Evolutionary conservation across 192 early-diverging fungal genomes (phyloP).

Genomic region (Rhizoclosmatium sp.): DNA sequence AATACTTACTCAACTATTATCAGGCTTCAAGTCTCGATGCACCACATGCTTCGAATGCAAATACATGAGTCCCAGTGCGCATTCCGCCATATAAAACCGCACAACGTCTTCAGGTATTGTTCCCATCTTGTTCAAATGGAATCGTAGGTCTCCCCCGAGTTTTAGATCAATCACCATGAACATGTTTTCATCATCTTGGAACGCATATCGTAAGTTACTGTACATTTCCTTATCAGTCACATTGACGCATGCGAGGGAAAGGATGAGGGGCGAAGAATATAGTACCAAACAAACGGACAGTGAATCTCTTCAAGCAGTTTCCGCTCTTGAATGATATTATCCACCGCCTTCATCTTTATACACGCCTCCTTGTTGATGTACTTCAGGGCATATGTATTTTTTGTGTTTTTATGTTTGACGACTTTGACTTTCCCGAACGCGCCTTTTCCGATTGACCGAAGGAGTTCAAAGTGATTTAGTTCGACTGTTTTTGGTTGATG

Average conservation of each 20-base stretch:
- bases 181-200: conserved; percentile 72
- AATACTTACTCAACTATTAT: conserved; percentile 52
- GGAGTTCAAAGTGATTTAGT: conserved; percentile 87
- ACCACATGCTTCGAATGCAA: conserved; percentile 56
- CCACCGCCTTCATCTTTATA: conserved; percentile 79
- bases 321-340: conserved; percentile 92
- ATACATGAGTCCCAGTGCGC: conserved; percentile 51
- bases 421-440: conserved; percentile 96
- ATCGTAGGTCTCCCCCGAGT: conserved; percentile 67
- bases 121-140: conserved; percentile 49
- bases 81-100: conserved; percentile 53
- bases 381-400: conserved; percentile 87
- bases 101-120: conserved; percentile 55
- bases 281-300: conserved; percentile 77
- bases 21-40: conserved; percentile 58
- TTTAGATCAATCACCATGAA: conserved; percentile 71
- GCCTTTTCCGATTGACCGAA: conserved; percentile 90
- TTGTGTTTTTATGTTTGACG: conserved; percentile 83
- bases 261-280: no score
- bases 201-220: conserved; percentile 66
- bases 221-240: no score
- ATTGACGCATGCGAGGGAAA: no score
- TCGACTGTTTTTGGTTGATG: conserved; percentile 59
- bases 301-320: conserved; percentile 87
- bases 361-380: conserved; percentile 95